phyloP scores from a whole-genome alignment of 108 stramenopile species.

The Skeletonema tropicum region DNA sequence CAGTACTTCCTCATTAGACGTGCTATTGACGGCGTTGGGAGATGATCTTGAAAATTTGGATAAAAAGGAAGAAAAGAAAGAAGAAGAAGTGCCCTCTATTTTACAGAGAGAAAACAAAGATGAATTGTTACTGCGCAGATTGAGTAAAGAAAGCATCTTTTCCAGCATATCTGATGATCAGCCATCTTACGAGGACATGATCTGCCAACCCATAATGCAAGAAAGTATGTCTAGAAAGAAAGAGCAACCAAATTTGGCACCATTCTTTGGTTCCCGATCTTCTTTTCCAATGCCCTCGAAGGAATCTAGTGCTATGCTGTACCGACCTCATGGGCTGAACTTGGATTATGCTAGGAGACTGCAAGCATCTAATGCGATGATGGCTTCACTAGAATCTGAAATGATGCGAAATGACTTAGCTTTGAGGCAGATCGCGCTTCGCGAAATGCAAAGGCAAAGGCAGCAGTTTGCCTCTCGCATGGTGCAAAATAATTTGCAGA shows the following conservation, averaged over 20 bases:
- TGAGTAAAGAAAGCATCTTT: neutral
- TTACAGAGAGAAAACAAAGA: neutral
- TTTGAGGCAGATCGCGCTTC: neutral
- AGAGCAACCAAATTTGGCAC: neutral
- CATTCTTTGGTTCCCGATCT: neutral
- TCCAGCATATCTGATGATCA: neutral
- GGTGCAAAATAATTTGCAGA: neutral
- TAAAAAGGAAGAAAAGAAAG: neutral
- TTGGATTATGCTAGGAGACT: neutral
- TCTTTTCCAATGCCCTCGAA: neutral
- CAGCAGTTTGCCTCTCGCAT: neutral
- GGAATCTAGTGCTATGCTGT: neutral
- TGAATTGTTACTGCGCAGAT: neutral
- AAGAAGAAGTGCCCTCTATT: neutral
- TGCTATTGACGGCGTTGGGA: constrained; percentile 25
- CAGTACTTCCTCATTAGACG: constrained; percentile 31
- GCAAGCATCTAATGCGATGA: neutral
- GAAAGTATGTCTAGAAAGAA: neutral
- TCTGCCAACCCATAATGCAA: neutral
- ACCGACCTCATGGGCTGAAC: neutral
- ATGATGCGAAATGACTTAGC: constrained; percentile 8
- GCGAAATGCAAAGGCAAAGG: neutral
- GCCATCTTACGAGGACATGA: neutral
- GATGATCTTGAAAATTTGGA: constrained; percentile 26
- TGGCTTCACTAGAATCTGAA: neutral